Percentiles rank a stretch among this genome's conserved stretches.
Conservation (phyloP, 306 rosid species). For the Medicago ruthenica region DNA sequence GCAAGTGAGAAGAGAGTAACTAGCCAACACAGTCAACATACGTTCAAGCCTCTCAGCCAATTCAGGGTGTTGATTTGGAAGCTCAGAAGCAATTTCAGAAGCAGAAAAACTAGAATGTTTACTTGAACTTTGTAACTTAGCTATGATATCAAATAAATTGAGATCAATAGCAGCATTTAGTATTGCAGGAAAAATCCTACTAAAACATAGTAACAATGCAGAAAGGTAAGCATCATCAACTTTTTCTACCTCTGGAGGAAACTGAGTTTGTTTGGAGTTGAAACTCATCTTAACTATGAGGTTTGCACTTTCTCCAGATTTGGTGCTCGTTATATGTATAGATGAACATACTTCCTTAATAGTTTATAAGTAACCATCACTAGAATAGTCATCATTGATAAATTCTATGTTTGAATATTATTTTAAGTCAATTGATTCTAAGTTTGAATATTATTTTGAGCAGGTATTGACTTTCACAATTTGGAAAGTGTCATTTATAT, state of each 20-base stretch:
- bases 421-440: not conserved
- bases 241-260: not conserved
- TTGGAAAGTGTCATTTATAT: too few relatives aligned
- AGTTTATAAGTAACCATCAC: not conserved
- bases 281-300: not conserved
- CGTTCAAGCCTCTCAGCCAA: slow-evolving; percentile 33
- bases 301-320: not conserved
- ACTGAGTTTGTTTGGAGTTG: too few relatives aligned
- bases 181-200: not conserved
- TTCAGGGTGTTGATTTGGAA: slow-evolving; percentile 28
- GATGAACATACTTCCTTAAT: not conserved
- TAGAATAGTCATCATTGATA: not conserved
- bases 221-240: not conserved
- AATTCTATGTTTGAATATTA: not conserved
- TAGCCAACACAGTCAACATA: slow-evolving; percentile 12
- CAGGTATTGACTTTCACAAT: not conserved
- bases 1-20: slow-evolving; percentile 30
- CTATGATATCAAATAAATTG: slow-evolving; percentile 42
- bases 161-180: slow-evolving; percentile 39
- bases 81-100: slow-evolving; percentile 33
- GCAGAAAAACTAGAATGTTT: slow-evolving; percentile 23
- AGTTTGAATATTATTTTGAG: not conserved
- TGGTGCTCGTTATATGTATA: not conserved
- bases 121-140: slow-evolving; percentile 15
- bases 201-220: not conserved